Conservation (phyloP, 164 flowering plant genomes). For the Stephania yunnanensis region DNA sequence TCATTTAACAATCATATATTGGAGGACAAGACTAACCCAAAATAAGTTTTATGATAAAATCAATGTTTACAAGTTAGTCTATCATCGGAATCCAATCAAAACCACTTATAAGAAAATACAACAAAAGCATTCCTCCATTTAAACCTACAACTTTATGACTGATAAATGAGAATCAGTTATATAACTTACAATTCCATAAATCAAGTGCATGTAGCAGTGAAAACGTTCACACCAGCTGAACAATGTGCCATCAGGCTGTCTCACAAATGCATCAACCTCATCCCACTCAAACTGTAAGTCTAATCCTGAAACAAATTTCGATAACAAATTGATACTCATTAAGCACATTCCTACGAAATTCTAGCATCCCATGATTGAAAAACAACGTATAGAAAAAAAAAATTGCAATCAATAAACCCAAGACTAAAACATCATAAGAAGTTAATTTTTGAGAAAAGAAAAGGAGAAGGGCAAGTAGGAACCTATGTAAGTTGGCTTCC, state of each 20-base stretch:
- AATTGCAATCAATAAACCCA: not conserved
- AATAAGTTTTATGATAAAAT: not conserved
- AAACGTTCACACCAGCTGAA: constrained; percentile 96
- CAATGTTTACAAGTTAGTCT: not conserved
- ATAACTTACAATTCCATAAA: constrained; percentile 81
- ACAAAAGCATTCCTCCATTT: no score
- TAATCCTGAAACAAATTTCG: constrained; percentile 51
- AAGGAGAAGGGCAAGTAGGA: not conserved
- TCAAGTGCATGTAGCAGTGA: constrained; percentile 61
- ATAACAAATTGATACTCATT: not conserved
- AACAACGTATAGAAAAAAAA: not conserved
- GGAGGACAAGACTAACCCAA: not conserved
- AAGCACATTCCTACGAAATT: not conserved
- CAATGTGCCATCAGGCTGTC: constrained; percentile 84
- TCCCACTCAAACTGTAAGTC: constrained; percentile 88
- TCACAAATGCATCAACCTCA: constrained; percentile 70
- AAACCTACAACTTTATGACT: no score
- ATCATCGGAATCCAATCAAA: not conserved
- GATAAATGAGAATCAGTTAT: not conserved
- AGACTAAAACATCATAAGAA: not conserved
- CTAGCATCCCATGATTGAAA: not conserved
- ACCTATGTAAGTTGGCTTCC: constrained; percentile 78
- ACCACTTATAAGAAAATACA: no score
- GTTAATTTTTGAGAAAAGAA: not conserved
- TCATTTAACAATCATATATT: not conserved